Conservation (phyloP, 345 rosid species). For the Citrus sinensis region DVS_A1.0 CM039167.1:23579001-23579500, state of each 20-base stretch:
- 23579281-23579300: too few relatives aligned
- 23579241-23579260: too few relatives aligned
- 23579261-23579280: not conserved
- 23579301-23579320: too few relatives aligned
- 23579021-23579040: slow-evolving; percentile 41
- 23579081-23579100: slow-evolving; percentile 96
- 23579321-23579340: too few relatives aligned
- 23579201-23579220: slow-evolving; percentile 75
- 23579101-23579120: slow-evolving; percentile 87
- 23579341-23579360: too few relatives aligned
- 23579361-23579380: too few relatives aligned
- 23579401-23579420: not conserved
- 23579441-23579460: not conserved
- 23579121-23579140: slow-evolving; percentile 73
- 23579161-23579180: slow-evolving; percentile 68
- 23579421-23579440: not conserved
- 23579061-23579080: slow-evolving; percentile 95
- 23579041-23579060: slow-evolving; percentile 88
- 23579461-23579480: not conserved
- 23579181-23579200: slow-evolving; percentile 89
- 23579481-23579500: too few relatives aligned
- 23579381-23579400: not conserved
- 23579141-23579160: slow-evolving; percentile 68
- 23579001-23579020: slow-evolving; percentile 3
- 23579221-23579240: not conserved